Conservation (phyloP, 352 stramenopile genomes). For the Porosira glacialis region DNA sequence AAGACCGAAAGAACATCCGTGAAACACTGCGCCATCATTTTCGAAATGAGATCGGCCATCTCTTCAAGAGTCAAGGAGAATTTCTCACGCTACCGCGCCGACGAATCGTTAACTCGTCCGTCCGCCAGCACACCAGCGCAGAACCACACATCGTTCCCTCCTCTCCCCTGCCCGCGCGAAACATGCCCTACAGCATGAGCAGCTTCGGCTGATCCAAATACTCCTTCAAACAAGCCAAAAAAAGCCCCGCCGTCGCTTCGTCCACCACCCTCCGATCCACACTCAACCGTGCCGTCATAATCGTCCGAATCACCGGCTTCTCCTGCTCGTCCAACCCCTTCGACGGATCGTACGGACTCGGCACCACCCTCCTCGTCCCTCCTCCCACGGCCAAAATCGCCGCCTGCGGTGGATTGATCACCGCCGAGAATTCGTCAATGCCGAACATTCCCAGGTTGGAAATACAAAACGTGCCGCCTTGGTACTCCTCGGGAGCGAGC, state of each 20-base stretch:
- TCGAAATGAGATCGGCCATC: too few species aligned
- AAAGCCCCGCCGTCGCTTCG: conserved; percentile 92
- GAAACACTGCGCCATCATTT: too few species aligned
- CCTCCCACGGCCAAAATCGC: conserved; percentile 83
- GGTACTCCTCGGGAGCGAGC: conserved; percentile 98
- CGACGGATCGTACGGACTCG: conserved; percentile 44
- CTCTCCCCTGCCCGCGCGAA: too few species aligned
- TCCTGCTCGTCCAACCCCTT: conserved; percentile 53
- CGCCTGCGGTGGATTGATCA: conserved; percentile 98
- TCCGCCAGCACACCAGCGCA: too few species aligned
- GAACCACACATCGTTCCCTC: too few species aligned
- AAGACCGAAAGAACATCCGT: too few species aligned
- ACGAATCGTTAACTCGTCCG: too few species aligned
- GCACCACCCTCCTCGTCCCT: not conserved
- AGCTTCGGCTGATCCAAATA: conserved; percentile 96
- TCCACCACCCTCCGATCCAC: conserved; percentile 96
- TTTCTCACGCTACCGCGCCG: too few species aligned
- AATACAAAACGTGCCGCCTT: conserved; percentile 98
- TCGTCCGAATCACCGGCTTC: conserved; percentile 85
- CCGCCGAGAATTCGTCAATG: conserved; percentile 96
- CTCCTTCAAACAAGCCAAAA: conserved; percentile 91
- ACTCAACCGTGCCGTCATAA: conserved; percentile 95
- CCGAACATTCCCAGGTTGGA: conserved; percentile 99
- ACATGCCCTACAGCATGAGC: conserved; percentile 83
- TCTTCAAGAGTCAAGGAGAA: too few species aligned